Conservation (phyloP, 179 eudicot genomes). For the Actinidia arguta region DNA sequence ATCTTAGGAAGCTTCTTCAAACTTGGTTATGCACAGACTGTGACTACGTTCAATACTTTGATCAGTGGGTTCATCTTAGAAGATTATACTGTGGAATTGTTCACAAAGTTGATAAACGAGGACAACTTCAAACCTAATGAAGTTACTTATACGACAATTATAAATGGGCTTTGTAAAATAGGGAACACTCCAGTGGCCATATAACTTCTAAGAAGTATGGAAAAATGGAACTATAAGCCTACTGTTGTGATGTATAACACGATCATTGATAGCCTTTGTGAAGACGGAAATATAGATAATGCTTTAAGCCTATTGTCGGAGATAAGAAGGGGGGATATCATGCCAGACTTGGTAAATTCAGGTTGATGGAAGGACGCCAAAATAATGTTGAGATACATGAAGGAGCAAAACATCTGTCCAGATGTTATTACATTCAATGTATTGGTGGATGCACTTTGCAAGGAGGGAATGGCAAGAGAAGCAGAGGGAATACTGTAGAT, state of each 20-base stretch:
- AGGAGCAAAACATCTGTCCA: not conserved
- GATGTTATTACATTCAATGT: not conserved
- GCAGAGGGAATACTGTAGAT: not conserved
- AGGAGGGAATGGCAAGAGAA: not conserved
- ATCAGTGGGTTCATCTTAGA: not conserved
- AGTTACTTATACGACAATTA: not conserved
- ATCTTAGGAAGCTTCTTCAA: not conserved
- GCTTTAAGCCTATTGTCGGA: not conserved
- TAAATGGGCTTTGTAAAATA: not conserved
- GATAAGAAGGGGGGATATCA: not conserved
- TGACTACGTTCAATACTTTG: not conserved
- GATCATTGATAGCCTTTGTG: not conserved
- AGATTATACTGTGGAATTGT: not conserved
- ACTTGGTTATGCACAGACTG: not conserved
- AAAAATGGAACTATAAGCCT: not conserved
- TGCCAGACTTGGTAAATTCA: not conserved
- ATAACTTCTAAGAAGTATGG: not conserved
- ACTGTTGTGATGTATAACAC: not conserved
- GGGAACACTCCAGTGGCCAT: not conserved
- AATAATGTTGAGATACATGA: not conserved
- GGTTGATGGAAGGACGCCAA: not conserved
- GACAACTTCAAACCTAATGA: not conserved
- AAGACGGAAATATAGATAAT: not conserved
- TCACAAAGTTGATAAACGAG: not conserved
- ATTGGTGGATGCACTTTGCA: conserved; percentile 13